A percentile compares a stretch with the other conserved stretches of the same genome.
Conservation (phyloP, 129 eudicot species). For the Dittrichia graveolens region DNA sequence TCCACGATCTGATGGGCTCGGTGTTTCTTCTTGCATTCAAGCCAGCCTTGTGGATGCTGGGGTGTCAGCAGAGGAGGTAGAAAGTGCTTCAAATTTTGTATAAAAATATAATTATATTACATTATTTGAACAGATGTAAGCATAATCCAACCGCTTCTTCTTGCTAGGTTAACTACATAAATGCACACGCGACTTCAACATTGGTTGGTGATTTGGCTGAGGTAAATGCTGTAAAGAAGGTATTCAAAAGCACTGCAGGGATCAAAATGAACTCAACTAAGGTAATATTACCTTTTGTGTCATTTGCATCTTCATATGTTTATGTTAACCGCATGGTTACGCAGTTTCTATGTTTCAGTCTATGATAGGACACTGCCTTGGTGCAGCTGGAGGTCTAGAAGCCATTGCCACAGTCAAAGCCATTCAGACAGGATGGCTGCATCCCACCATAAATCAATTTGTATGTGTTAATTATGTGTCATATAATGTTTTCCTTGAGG, state of each 20-base stretch:
- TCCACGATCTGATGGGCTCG: constrained; percentile 94
- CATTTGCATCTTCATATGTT: neutral
- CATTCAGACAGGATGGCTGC: constrained; percentile 90
- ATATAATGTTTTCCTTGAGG: neutral
- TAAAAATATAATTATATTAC: neutral
- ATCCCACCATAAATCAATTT: constrained; percentile 93
- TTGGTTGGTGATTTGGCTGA: constrained; percentile 88
- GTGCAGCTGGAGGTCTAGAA: constrained; percentile 98
- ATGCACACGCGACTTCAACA: constrained; percentile 97
- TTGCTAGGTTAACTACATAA: constrained; percentile 85
- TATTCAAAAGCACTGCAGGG: constrained; percentile 73
- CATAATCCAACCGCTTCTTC: neutral
- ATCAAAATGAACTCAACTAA: constrained; percentile 90
- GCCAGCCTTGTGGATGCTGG: constrained; percentile 80
- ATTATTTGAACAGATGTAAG: neutral
- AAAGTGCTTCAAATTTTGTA: neutral
- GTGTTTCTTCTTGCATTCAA: constrained; percentile 88
- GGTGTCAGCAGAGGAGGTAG: constrained; percentile 91
- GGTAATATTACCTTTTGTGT: constrained; percentile 38
- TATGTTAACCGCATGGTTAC: neutral
- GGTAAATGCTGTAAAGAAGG: constrained; percentile 90
- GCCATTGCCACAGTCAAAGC: constrained; percentile 93
- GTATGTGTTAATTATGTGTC: constrained; percentile 40
- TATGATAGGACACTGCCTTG: constrained; percentile 97
- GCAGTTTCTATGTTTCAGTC: constrained; percentile 48